Evolutionary conservation across 352 stramenopile species (phyloP), one percentile per base, ranked within the genome.

Genomic region (Phytophthora idaei): DNA sequence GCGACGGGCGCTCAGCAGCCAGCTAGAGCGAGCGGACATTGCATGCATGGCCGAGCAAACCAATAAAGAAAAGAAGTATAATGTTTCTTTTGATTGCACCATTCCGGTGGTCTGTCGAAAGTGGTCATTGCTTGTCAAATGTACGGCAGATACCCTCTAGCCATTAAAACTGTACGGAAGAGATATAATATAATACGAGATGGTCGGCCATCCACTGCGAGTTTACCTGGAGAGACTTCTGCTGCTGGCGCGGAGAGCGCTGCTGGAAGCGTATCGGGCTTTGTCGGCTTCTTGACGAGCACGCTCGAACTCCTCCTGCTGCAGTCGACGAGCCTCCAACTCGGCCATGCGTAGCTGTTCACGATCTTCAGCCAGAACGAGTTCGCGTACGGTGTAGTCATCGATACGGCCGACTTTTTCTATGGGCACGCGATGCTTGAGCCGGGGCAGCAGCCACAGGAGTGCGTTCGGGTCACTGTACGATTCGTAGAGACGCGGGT

Each of bases 351-450:
- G 75, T 15, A 93, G 64, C 52, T 91, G 83, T 53, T 93, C 87
- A 17, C 83, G 83, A 41, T 95, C 87, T 56, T 95, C 87, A 15
- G 83, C 87, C 17, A 90, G 62, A 29, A 93, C 81, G 8, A 95
- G 67, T 66, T 93, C 83, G 8, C 81, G 83, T 42, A 92, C 83
- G 12, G 87, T 95, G 75, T 92, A 93, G 57, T 92, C 85, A 45
- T 95, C 87, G 50, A 95, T 95, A 28, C 77, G 76, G 5, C 64
- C 73, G 4, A 92, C 84, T 59, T 92, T 89, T 64, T 93, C 85
- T 10, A 95, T 78, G 17, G 87, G 85, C 11, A 95, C 83, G 57
- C 85, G 86, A 66, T 93, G 86, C 67, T 95, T 95, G 46, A 95
- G 77, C 49, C 85, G 80, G 27, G 87, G 87, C 4, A 95, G 62